phyloP scores from a whole-genome alignment of 2,329 filamentous ascomycete species.

The Alternaria sp. region DNA sequence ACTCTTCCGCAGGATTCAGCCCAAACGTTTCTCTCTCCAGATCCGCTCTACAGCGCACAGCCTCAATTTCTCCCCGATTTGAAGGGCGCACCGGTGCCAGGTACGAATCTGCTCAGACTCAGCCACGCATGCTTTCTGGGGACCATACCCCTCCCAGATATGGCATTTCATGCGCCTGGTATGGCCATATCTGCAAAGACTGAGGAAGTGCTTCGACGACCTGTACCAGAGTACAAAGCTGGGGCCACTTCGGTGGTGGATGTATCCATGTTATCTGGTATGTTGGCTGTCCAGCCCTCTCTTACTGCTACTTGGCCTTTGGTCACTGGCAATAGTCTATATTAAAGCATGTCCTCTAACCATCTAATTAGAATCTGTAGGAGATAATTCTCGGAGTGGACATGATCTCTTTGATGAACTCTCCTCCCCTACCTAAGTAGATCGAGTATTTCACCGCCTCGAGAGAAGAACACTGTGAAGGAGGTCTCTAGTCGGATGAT shows the following conservation, averaged over 20 bases:
- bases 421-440: background rate
- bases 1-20: background rate
- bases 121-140: background rate
- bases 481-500: background rate
- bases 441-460: background rate
- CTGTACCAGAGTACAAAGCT: background rate
- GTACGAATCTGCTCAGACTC: background rate
- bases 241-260: background rate
- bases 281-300: background rate
- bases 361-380: background rate
- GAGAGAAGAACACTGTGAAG: background rate
- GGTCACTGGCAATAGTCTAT: background rate
- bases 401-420: background rate
- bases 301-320: background rate
- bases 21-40: accelerated
- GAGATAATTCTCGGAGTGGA: background rate
- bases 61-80: background rate
- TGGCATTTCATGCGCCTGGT: background rate
- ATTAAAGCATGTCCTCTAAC: background rate
- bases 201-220: background rate
- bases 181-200: background rate
- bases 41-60: background rate
- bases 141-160: background rate
- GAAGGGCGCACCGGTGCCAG: background rate
- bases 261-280: background rate